phyloP scores from a whole-genome alignment of 441 rosid genomes.

The Manihot esculenta region DNA sequence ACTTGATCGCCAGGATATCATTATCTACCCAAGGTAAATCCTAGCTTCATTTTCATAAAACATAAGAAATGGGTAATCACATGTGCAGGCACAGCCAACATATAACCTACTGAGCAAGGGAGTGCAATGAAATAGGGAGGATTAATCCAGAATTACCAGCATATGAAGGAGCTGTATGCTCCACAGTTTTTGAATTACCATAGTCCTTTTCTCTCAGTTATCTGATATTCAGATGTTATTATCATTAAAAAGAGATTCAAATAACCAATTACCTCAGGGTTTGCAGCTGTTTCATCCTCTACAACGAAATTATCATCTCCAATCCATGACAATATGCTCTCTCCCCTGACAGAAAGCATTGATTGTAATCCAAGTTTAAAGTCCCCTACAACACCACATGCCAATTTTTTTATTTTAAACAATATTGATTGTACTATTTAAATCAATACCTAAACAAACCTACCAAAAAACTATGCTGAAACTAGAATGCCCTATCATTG shows the following conservation, averaged over 20 bases:
- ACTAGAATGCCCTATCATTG: neutral
- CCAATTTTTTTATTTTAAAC: slow-evolving; percentile 11
- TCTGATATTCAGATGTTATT: neutral
- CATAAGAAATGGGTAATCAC: neutral
- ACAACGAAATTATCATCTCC: slow-evolving; percentile 64
- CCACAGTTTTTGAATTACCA: neutral
- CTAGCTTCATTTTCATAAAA: neutral
- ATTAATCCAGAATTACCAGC: neutral
- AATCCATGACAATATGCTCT: slow-evolving; percentile 64
- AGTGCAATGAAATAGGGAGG: neutral
- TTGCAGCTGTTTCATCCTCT: slow-evolving; percentile 41
- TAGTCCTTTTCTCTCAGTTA: too few species aligned
- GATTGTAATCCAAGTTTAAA: slow-evolving; percentile 45
- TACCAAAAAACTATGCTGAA: neutral
- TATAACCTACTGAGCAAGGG: neutral
- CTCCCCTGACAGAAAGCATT: slow-evolving; percentile 72
- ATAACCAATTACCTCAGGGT: slow-evolving; percentile 52
- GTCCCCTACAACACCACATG: slow-evolving; percentile 41
- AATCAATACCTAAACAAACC: neutral
- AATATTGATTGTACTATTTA: neutral
- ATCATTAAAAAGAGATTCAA: slow-evolving; percentile 1
- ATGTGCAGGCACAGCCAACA: neutral
- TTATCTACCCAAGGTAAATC: too few species aligned
- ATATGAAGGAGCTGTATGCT: slow-evolving; percentile 1
- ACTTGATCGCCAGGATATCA: neutral